phyloP scores from a whole-genome alignment of 192 early-diverging fungal genomes.

The Mortierella claussenii region DNA sequence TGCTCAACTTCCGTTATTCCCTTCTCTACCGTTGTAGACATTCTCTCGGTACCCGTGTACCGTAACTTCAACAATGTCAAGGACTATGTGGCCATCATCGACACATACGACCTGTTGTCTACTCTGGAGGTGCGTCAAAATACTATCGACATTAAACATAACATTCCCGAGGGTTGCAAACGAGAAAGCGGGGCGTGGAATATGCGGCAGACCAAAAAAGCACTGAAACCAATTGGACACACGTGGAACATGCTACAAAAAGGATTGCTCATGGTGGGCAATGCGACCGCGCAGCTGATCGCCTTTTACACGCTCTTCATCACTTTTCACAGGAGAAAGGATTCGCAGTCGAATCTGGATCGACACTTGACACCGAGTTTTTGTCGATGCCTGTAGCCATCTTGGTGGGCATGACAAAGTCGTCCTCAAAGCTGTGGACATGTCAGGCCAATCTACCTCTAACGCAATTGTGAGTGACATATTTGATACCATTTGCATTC shows the following conservation, averaged over 20 bases:
- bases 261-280: too few relatives aligned
- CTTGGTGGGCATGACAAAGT: constrained; percentile 48
- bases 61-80: constrained; percentile 44
- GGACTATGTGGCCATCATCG: constrained; percentile 63
- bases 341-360: constrained; percentile 18
- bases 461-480: constrained; percentile 33
- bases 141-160: not conserved
- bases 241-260: not conserved
- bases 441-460: constrained; percentile 34
- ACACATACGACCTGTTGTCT: constrained; percentile 59
- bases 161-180: not conserved
- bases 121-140: constrained; percentile 48
- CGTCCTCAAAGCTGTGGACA: constrained; percentile 49
- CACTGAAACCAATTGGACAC: not conserved
- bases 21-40: constrained; percentile 51
- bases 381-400: constrained; percentile 47
- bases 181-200: too few relatives aligned
- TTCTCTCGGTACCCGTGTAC: constrained; percentile 68
- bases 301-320: too few relatives aligned
- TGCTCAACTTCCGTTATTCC: too few relatives aligned
- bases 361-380: constrained; percentile 24
- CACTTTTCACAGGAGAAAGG: constrained; percentile 35
- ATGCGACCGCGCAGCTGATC: too few relatives aligned
- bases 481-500: too few relatives aligned
- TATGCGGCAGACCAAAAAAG: not conserved